These are phyloP conservation scores for Fusarium oxysporum DNA, from an alignment of 2,329 filamentous ascomycete species.

Conservation along the genomic window DNA sequence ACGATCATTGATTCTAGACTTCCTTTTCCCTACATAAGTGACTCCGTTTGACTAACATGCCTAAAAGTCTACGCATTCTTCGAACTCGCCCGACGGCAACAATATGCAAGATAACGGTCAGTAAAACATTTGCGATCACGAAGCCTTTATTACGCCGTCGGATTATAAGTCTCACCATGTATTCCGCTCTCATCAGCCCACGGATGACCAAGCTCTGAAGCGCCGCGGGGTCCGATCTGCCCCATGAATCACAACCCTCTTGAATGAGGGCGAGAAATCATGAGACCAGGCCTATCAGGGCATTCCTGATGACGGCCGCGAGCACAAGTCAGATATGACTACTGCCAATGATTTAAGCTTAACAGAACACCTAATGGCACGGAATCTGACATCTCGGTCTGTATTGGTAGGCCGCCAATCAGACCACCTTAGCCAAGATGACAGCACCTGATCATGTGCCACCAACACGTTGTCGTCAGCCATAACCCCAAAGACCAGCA, in stretches of 20 bases:
- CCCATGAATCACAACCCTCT: fast-evolving
- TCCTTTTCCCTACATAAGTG: fast-evolving
- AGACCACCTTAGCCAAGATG: constrained; percentile 1
- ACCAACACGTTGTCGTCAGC: neutral
- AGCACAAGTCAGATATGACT: neutral
- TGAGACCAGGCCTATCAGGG: neutral
- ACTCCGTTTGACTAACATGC: fast-evolving
- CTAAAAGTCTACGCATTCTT: neutral
- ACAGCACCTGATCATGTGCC: constrained; percentile 11
- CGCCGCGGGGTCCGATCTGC: neutral
- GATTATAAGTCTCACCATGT: fast-evolving
- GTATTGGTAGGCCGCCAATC: neutral
- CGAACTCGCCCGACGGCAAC: fast-evolving
- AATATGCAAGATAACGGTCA: fast-evolving
- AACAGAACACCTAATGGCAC: neutral
- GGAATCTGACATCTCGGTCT: neutral
- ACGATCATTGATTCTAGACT: neutral
- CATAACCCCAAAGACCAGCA: fast-evolving
- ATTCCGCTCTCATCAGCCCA: neutral
- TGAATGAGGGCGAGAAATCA: fast-evolving
- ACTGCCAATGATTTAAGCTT: neutral
- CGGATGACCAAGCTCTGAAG: fast-evolving
- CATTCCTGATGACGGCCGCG: neutral
- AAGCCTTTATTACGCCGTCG: too few relatives aligned
- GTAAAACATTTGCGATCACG: fast-evolving